Evolutionary conservation across 2,329 filamentous ascomycete species (phyloP).

Genomic region (Aspergillus piperis): DNA sequence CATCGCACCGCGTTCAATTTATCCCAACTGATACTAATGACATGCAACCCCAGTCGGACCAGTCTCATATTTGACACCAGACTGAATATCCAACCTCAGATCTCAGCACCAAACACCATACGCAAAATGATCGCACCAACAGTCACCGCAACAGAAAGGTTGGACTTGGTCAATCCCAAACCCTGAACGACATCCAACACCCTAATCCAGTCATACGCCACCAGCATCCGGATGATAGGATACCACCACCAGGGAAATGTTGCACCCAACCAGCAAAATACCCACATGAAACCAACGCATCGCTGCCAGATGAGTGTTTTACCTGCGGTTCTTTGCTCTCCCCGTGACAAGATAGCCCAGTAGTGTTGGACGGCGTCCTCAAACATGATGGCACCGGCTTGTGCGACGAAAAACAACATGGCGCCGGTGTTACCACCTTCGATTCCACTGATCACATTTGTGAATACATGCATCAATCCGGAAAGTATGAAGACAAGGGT

Average conservation of each 20-base stretch:
- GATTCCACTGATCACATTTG: conserved; percentile 20
- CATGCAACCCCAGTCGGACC: background rate
- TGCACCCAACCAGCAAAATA: background rate
- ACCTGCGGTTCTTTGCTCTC: too few species aligned
- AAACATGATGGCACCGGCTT: conserved; percentile 29
- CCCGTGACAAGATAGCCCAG: conserved; percentile 10
- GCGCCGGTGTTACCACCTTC: conserved; percentile 19
- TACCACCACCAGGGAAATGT: conserved; percentile 6
- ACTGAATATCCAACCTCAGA: background rate
- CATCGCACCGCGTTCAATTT: too few species aligned
- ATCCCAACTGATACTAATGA: background rate
- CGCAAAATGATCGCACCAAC: background rate
- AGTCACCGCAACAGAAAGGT: background rate
- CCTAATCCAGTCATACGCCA: background rate
- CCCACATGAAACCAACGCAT: conserved; percentile 2
- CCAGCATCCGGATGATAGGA: background rate
- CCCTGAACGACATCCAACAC: background rate
- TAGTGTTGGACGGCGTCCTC: conserved; percentile 30
- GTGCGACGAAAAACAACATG: conserved; percentile 26
- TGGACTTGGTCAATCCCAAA: background rate
- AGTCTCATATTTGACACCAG: too few species aligned
- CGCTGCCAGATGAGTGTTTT: background rate
- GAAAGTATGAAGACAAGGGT: conserved; percentile 34
- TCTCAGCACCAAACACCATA: background rate
- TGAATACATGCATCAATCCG: conserved; percentile 24